A percentile compares a stretch with the other conserved stretches of the same genome.
Evolutionary conservation across 352 stramenopile species (phyloP).

Genomic region (Globisporangium splendens): DNA sequence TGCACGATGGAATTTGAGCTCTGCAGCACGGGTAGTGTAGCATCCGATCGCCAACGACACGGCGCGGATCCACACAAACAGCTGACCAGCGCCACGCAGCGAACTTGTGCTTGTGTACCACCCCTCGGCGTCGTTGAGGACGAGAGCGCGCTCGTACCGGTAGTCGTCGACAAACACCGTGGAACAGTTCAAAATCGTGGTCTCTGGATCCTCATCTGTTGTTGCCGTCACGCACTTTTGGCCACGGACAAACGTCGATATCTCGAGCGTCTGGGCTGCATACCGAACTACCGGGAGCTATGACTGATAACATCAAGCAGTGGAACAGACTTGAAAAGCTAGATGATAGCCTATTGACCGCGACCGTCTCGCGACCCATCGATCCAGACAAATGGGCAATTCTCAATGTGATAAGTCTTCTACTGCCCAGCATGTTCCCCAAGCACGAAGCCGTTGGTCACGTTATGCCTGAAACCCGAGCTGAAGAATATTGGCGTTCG

Average conservation of each 20-base stretch:
- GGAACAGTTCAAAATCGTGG: constrained; percentile 7
- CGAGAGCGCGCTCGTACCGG: constrained; percentile 40
- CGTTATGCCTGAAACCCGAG: no score
- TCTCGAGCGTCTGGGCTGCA: constrained; percentile 19
- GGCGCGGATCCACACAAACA: constrained; percentile 50
- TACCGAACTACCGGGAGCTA: not conserved
- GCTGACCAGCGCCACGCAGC: constrained; percentile 29
- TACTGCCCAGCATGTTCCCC: no score
- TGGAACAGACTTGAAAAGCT: no score
- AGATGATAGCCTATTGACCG: no score
- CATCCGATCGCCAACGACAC: constrained; percentile 18
- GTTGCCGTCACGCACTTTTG: constrained; percentile 16
- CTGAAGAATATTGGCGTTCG: no score
- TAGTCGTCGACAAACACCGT: constrained; percentile 51
- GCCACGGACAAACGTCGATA: constrained; percentile 30
- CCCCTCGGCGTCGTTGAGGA: constrained; percentile 31
- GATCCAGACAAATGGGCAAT: no score
- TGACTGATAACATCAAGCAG: no score
- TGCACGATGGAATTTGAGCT: constrained; percentile 9
- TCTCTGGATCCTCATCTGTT: not conserved
- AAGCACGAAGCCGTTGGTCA: no score
- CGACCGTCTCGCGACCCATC: no score
- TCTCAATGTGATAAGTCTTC: no score
- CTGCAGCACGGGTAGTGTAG: constrained; percentile 12
- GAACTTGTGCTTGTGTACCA: constrained; percentile 26